Conservation (phyloP, 1,284 basidiomycete genomes). For the Phellopilus nigrolimitatus region DNA sequence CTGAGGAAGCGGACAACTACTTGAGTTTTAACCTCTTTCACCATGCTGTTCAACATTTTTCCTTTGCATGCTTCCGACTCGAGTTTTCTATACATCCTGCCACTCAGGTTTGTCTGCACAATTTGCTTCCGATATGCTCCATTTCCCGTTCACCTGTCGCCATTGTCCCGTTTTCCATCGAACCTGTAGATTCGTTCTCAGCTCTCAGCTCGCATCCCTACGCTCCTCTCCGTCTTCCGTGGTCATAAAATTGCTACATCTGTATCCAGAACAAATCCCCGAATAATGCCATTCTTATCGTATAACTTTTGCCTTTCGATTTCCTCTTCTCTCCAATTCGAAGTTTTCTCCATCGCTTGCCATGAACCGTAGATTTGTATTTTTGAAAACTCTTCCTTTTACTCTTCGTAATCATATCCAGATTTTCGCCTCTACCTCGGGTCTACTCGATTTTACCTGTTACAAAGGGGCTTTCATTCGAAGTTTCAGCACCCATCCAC, state of each 20-base stretch:
- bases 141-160: not conserved
- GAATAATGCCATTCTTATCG: constrained; percentile 4
- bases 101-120: too few species aligned
- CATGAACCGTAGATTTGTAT: constrained; percentile 18
- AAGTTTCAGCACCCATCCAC: too few species aligned
- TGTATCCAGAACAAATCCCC: not conserved
- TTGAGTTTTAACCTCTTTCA: not conserved
- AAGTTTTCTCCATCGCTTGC: not conserved
- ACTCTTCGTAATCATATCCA: not conserved
- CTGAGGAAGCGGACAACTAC: constrained; percentile 14
- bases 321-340: not conserved
- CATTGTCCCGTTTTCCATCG: not conserved
- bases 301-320: constrained; percentile 7
- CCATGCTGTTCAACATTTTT: not conserved
- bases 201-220: not conserved
- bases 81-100: not conserved
- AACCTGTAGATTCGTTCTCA: too few species aligned
- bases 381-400: constrained; percentile 10
- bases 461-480: not conserved
- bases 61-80: not conserved
- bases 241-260: not conserved
- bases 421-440: not conserved
- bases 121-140: too few species aligned
- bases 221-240: not conserved
- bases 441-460: not conserved